Percentiles rank a stretch among this genome's conserved stretches.
Evolutionary conservation across 495 filamentous ascomycete species (phyloP).

Genomic region (Apodospora peruviana): DNA sequence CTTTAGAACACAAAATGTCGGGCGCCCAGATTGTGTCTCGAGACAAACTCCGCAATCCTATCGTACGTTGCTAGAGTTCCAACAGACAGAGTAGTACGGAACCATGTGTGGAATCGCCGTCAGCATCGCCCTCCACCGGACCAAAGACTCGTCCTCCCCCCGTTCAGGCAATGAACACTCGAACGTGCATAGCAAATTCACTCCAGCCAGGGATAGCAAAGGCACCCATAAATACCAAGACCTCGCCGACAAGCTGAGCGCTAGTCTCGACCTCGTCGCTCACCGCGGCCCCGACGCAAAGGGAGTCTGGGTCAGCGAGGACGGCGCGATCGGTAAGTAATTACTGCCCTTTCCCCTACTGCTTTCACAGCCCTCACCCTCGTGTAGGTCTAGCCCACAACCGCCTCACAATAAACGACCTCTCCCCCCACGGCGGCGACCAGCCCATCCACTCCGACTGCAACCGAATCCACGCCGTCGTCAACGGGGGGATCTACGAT

Average conservation of each 20-base stretch:
- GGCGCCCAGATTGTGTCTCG: too few species aligned
- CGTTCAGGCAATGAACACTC: not conserved
- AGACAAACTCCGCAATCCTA: too few species aligned
- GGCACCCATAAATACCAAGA: not conserved
- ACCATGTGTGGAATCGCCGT: slow-evolving; percentile 12
- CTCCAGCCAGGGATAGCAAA: too few species aligned
- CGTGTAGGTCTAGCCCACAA: slow-evolving; percentile 14
- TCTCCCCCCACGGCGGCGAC: slow-evolving; percentile 38
- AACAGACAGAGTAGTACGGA: too few species aligned
- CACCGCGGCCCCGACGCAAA: slow-evolving; percentile 45
- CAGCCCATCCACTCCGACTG: slow-evolving; percentile 33
- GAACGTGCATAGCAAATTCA: too few species aligned
- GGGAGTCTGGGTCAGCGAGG: slow-evolving; percentile 40
- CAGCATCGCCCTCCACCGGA: slow-evolving; percentile 4
- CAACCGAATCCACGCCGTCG: slow-evolving; percentile 42
- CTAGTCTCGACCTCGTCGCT: slow-evolving; percentile 32
- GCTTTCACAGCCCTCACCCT: too few species aligned
- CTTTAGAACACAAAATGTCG: too few species aligned
- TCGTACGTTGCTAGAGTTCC: too few species aligned
- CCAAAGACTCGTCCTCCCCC: not conserved
- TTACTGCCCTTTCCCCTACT: too few species aligned
- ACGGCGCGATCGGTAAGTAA: slow-evolving; percentile 14
- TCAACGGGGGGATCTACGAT: slow-evolving; percentile 54
- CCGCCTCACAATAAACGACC: slow-evolving; percentile 48
- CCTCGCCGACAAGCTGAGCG: slow-evolving; percentile 5